Conservation (phyloP, 805 yeast species). For the Metschnikowia lochheadii region DNA sequence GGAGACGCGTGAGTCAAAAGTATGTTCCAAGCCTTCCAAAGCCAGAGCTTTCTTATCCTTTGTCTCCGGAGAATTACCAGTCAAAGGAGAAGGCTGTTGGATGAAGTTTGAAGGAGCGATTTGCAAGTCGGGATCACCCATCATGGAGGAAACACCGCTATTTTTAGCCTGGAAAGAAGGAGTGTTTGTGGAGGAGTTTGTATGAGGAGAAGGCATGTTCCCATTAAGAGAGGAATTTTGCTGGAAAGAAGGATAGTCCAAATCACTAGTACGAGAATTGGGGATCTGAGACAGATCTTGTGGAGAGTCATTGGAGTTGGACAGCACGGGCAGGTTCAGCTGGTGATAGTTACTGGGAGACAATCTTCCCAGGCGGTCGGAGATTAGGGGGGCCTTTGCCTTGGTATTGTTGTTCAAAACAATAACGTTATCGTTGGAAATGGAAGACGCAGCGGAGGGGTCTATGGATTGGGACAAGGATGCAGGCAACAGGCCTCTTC, state of each 20-base stretch:
- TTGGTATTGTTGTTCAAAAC: constrained; percentile 49
- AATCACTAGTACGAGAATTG: not conserved
- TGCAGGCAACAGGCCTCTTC: constrained; percentile 16
- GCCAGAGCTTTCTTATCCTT: constrained; percentile 9
- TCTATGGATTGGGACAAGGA: constrained; percentile 8
- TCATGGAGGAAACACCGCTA: constrained; percentile 1
- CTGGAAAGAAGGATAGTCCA: not conserved
- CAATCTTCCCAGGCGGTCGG: constrained; percentile 4
- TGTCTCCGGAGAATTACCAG: constrained; percentile 19
- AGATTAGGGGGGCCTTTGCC: constrained; percentile 47
- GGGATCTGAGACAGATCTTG: not conserved
- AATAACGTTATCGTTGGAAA: constrained; percentile 45
- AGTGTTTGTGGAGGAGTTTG: constrained; percentile 24
- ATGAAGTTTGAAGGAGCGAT: constrained; percentile 11
- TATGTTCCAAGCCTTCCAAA: constrained; percentile 3
- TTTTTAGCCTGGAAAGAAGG: constrained; percentile 16
- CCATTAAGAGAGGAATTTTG: constrained; percentile 3
- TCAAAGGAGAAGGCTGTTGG: constrained; percentile 25
- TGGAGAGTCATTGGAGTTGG: constrained; percentile 10
- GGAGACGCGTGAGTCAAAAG: constrained; percentile 9
- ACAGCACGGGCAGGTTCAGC: constrained; percentile 13
- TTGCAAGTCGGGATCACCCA: constrained; percentile 12
- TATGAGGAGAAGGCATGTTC: constrained; percentile 25
- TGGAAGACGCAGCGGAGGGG: constrained; percentile 1
- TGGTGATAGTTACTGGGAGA: not conserved